A percentile compares a stretch with the other conserved stretches of the same genome.
phyloP scores from a whole-genome alignment of 441 rosid genomes.

The Populus tomentosa region DNA sequence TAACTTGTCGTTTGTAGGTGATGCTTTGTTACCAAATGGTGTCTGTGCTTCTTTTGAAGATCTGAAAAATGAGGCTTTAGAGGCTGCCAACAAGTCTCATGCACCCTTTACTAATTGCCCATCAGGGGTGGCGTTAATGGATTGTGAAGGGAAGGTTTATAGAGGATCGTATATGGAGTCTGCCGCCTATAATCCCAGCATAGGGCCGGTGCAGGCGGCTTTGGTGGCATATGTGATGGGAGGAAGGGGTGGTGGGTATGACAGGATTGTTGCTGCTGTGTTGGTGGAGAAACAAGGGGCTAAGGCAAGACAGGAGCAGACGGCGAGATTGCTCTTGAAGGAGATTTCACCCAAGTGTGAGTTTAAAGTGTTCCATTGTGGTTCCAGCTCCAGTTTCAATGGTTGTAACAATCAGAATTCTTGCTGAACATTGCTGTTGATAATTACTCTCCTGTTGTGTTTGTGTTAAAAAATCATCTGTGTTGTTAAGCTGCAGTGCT shows the following conservation, averaged over 20 bases:
- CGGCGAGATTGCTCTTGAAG: conserved; percentile 48
- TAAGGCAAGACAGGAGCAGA: conserved; percentile 41
- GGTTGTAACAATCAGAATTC: not conserved
- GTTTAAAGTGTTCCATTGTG: conserved; percentile 45
- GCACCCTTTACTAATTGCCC: conserved; percentile 87
- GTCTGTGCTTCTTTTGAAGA: not conserved
- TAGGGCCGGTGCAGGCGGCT: conserved; percentile 91
- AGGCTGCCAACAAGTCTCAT: conserved; percentile 75
- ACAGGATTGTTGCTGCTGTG: conserved; percentile 57
- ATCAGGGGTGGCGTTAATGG: conserved; percentile 77
- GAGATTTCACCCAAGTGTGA: conserved; percentile 49
- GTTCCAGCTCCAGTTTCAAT: not conserved
- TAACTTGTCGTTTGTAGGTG: conserved; percentile 21
- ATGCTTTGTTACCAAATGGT: not conserved
- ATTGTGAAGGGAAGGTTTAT: conserved; percentile 65
- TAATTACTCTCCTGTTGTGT: not conserved
- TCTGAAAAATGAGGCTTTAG: conserved; percentile 44
- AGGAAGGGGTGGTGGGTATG: conserved; percentile 67
- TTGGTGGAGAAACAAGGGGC: conserved; percentile 55
- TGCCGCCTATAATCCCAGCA: conserved; percentile 89
- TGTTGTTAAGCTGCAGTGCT: not conserved
- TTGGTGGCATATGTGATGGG: conserved; percentile 63
- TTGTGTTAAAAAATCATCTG: no score
- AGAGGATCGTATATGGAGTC: conserved; percentile 87
- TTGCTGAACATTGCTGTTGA: not conserved